phyloP scores from a whole-genome alignment of 2,329 filamentous ascomycete species.

The Neonectria ditissima region DNA sequence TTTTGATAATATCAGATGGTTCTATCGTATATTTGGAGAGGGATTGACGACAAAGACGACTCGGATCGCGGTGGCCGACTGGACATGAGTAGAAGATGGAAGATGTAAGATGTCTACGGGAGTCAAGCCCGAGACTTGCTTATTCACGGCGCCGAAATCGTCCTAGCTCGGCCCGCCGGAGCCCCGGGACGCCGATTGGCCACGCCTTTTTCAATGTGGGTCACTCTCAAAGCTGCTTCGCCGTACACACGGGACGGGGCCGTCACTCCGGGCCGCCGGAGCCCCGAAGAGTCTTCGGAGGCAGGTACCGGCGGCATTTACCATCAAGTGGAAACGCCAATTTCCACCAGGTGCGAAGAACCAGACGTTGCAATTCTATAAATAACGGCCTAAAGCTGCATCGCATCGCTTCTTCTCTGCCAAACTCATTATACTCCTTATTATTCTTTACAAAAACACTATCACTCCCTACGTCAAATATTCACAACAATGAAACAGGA shows the following conservation, averaged over 20 bases:
- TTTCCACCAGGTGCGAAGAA: no score
- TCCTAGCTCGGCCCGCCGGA: conserved; percentile 13
- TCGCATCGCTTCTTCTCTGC: no score
- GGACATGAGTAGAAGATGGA: background rate
- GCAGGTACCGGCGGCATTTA: no score
- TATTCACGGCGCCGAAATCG: background rate
- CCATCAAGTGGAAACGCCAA: no score
- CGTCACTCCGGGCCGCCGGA: conserved; percentile 15
- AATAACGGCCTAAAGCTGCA: no score
- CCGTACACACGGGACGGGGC: no score
- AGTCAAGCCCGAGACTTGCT: background rate
- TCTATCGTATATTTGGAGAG: background rate
- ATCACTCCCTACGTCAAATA: background rate
- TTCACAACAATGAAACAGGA: conserved; percentile 8
- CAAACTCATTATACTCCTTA: conserved; percentile 9
- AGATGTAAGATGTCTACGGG: background rate
- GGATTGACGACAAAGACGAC: background rate
- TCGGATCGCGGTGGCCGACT: background rate
- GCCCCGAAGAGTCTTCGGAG: background rate
- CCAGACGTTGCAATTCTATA: no score
- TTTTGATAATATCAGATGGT: no score
- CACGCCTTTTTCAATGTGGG: background rate
- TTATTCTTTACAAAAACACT: background rate
- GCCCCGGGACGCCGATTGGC: conserved; percentile 19
- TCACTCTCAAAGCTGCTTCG: no score